Evolutionary conservation across 192 early-diverging fungal species (phyloP).

Genomic region (Coemansia sp.): DNA sequence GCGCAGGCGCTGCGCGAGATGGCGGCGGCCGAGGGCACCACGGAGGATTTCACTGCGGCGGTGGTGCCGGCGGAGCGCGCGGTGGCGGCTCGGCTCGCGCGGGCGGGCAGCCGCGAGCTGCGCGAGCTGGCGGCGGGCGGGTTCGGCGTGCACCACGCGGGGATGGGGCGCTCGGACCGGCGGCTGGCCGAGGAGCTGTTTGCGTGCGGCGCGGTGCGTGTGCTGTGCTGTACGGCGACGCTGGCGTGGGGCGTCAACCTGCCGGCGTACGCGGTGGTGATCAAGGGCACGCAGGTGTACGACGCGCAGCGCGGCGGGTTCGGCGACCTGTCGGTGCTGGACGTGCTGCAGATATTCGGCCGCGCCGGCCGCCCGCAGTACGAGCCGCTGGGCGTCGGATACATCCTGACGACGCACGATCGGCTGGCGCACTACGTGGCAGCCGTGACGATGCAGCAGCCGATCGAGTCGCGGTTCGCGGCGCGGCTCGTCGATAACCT

Average conservation of each 20-base stretch:
- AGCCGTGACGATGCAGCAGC: constrained; percentile 92
- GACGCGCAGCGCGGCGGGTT: constrained; percentile 90
- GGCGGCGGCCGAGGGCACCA: constrained; percentile 60
- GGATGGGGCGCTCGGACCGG: constrained; percentile 89
- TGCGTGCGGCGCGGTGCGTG: constrained; percentile 72
- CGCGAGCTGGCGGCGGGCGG: constrained; percentile 79
- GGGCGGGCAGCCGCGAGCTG: constrained; percentile 81
- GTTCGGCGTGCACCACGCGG: constrained; percentile 96
- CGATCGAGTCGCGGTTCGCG: constrained; percentile 94
- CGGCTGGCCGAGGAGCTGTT: constrained; percentile 86
- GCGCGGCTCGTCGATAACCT: constrained; percentile 86
- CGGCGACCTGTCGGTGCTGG: constrained; percentile 92
- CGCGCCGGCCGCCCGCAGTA: constrained; percentile 95
- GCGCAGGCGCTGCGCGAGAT: constrained; percentile 76
- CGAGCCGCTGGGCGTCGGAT: constrained; percentile 90
- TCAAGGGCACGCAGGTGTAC: constrained; percentile 98
- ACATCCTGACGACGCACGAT: constrained; percentile 92
- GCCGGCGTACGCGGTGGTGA: constrained; percentile 96
- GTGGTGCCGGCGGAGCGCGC: constrained; percentile 52
- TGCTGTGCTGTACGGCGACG: constrained; percentile 96
- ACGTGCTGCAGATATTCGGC: constrained; percentile 99
- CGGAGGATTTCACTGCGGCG: constrained; percentile 28
- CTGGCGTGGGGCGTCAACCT: constrained; percentile 99
- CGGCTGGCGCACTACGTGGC: constrained; percentile 91
- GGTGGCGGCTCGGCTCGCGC: constrained; percentile 60